Percentiles rank a stretch among this genome's conserved stretches.
These are phyloP conservation scores for Pholiota microspora DNA, from an alignment of 768 basidiomycete species.

Conservation along the genomic window DNA sequence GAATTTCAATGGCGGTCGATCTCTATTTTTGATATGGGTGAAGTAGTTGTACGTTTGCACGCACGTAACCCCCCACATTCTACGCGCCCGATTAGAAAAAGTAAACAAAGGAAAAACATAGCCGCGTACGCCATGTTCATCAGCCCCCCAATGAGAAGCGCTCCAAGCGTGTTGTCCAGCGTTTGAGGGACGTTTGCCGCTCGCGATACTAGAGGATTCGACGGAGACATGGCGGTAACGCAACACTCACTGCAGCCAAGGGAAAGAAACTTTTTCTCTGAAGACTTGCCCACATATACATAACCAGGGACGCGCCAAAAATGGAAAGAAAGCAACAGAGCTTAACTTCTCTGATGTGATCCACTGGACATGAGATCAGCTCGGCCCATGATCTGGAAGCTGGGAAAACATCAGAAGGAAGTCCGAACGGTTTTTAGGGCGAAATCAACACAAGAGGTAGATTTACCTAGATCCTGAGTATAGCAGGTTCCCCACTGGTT, in stretches of 20 bases:
- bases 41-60: slow-evolving; percentile 55
- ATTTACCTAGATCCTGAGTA: neutral
- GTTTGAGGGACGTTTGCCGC: slow-evolving; percentile 7
- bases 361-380: neutral
- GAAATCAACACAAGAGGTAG: neutral
- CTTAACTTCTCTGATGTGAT: neutral
- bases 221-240: neutral
- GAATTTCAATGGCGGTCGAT: slow-evolving; percentile 28
- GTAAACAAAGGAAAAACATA: neutral
- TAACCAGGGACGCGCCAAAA: neutral
- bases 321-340: neutral
- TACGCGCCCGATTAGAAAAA: slow-evolving; percentile 16
- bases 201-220: neutral
- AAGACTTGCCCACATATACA: neutral
- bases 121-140: slow-evolving; percentile 49
- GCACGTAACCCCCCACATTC: slow-evolving; percentile 60
- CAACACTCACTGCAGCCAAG: neutral
- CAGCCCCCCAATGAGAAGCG: slow-evolving; percentile 52
- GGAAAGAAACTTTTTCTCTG: neutral
- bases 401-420: neutral
- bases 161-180: slow-evolving; percentile 52
- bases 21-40: slow-evolving; percentile 24
- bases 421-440: neutral
- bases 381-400: neutral
- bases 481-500: too few species aligned